A percentile compares a stretch with the other conserved stretches of the same genome.
These are phyloP conservation scores for Lichtheimia corymbifera DNA, from an alignment of 371 early-diverging fungal genomes.

Conservation along the genomic window DNA sequence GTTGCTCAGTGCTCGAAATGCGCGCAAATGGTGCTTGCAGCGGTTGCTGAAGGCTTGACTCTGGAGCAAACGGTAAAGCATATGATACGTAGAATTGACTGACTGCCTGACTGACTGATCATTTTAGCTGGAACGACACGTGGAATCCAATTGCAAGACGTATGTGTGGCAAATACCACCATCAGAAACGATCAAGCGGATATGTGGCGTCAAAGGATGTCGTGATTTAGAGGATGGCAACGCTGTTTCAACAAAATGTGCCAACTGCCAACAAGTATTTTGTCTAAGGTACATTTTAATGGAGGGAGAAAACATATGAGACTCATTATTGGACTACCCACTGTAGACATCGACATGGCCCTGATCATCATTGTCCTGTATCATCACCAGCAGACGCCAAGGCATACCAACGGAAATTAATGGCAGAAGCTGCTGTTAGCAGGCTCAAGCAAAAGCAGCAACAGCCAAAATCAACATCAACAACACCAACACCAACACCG, in stretches of 20 bases:
- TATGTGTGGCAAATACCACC: slow-evolving; percentile 5
- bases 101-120: no score
- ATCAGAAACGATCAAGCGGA: not conserved
- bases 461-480: slow-evolving; percentile 1
- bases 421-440: slow-evolving; percentile 6
- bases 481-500: not conserved
- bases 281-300: slow-evolving; percentile 6
- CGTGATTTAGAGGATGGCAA: slow-evolving; percentile 10
- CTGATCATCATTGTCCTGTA: slow-evolving; percentile 7
- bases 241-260: not conserved
- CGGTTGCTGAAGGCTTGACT: not conserved
- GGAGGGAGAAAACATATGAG: no score
- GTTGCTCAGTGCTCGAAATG: not conserved
- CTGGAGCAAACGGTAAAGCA: not conserved
- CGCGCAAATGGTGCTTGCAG: not conserved
- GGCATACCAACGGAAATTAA: slow-evolving; percentile 1
- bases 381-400: slow-evolving; percentile 2
- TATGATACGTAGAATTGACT: no score
- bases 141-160: not conserved
- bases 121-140: not conserved
- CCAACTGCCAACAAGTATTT: slow-evolving; percentile 2
- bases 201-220: slow-evolving; percentile 3
- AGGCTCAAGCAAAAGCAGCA: slow-evolving; percentile 5
- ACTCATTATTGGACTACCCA: no score
- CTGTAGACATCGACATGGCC: slow-evolving; percentile 2